Percentiles rank a stretch among this genome's conserved stretches.
phyloP scores from a whole-genome alignment of 164 flowering plant species.

The Cinnamomum micranthum region DNA sequence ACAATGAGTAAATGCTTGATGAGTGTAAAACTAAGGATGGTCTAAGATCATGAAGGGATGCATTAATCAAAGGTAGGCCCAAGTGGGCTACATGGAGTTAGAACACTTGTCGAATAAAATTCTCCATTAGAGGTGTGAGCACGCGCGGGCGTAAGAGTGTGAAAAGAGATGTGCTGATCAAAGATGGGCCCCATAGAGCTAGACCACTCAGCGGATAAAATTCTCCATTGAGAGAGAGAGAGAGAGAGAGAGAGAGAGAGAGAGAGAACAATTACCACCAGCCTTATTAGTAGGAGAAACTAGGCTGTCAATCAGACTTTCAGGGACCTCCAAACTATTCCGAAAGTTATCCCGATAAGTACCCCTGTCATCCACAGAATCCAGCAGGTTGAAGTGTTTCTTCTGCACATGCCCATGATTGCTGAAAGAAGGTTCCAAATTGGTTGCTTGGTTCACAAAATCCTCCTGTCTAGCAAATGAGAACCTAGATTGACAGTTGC shows the following conservation, averaged over 20 bases:
- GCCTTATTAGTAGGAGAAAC: constrained; percentile 26
- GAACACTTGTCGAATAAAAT: too few relatives aligned
- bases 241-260: constrained; percentile 7
- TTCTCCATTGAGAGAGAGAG: neutral
- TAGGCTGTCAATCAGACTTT: constrained; percentile 3
- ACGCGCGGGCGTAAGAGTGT: too few relatives aligned
- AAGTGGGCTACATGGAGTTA: too few relatives aligned
- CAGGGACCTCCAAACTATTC: constrained; percentile 20
- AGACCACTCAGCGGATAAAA: too few relatives aligned
- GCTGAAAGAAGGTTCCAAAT: constrained; percentile 21
- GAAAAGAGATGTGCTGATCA: too few relatives aligned
- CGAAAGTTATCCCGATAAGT: constrained; percentile 18
- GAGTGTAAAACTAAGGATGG: too few relatives aligned
- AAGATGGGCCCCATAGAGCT: too few relatives aligned
- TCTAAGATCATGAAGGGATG: too few relatives aligned
- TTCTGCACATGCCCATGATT: constrained; percentile 7
- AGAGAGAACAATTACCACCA: constrained; percentile 20
- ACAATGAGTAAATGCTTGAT: too few relatives aligned
- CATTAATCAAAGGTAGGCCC: too few relatives aligned
- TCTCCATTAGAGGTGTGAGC: too few relatives aligned
- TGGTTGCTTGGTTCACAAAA: constrained; percentile 18
- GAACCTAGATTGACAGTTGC: constrained; percentile 40
- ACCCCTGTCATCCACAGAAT: constrained; percentile 23
- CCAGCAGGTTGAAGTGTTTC: constrained; percentile 10
- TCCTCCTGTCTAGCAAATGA: constrained; percentile 51